A percentile compares a stretch with the other conserved stretches of the same genome.
Conservation (phyloP, 345 rosid genomes). For the Crucihimalaya himalaica region DNA sequence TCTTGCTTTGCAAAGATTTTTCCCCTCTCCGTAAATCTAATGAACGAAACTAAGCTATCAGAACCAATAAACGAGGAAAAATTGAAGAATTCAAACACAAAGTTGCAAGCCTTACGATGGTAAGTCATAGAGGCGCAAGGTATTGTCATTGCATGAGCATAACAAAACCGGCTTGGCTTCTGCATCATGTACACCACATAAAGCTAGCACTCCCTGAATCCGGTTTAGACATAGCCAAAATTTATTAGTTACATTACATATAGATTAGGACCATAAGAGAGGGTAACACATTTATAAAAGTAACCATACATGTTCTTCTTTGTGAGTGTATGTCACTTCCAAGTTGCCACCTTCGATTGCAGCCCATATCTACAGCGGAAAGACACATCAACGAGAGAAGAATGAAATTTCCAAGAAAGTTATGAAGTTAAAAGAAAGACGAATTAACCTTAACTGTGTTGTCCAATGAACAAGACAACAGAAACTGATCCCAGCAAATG, state of each 20-base stretch:
- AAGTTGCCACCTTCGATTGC: slow-evolving; percentile 87
- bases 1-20: slow-evolving; percentile 85
- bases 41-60: slow-evolving; percentile 3
- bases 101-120: slow-evolving; percentile 76
- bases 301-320: slow-evolving; percentile 74
- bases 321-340: slow-evolving; percentile 92
- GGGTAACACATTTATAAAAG: slow-evolving; percentile 1
- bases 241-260: slow-evolving; percentile 12
- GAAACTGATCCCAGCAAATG: slow-evolving; percentile 99
- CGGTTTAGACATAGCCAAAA: not conserved
- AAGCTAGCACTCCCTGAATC: slow-evolving; percentile 66
- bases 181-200: slow-evolving; percentile 81
- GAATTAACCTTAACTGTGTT: slow-evolving; percentile 75
- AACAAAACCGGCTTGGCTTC: slow-evolving; percentile 84
- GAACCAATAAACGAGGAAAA: not conserved
- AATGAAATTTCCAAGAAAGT: not conserved
- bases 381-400: not conserved
- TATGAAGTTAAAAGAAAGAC: slow-evolving; percentile 8
- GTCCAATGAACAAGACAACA: slow-evolving; percentile 92
- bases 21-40: slow-evolving; percentile 86
- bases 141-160: slow-evolving; percentile 76
- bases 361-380: slow-evolving; percentile 73
- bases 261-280: not conserved
- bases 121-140: slow-evolving; percentile 72
- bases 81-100: not conserved